Evolutionary conservation across 805 yeast species (phyloP).

Genomic region (Myxozyma vanderwaltii): DNA sequence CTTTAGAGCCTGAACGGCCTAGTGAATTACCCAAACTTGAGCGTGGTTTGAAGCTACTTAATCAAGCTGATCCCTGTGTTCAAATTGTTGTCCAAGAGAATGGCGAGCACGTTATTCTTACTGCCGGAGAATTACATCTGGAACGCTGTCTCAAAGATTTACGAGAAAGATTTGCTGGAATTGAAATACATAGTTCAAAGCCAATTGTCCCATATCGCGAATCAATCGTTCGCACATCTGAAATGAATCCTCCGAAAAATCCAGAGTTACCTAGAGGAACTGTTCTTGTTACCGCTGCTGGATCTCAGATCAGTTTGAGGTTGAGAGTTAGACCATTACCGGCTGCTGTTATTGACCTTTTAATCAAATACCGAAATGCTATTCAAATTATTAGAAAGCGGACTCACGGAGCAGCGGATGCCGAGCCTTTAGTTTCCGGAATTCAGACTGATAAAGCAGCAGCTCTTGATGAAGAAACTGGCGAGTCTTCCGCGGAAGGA

Average conservation of each 20-base stretch:
- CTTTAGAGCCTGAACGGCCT: constrained; percentile 92
- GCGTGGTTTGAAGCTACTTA: constrained; percentile 72
- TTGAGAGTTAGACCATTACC: constrained; percentile 60
- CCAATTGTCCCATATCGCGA: constrained; percentile 96
- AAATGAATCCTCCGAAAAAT: constrained; percentile 54
- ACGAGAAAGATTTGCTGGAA: constrained; percentile 86
- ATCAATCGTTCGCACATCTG: constrained; percentile 60
- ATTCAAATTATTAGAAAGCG: constrained; percentile 18
- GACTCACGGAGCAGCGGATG: constrained; percentile 4
- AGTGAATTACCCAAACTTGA: constrained; percentile 73
- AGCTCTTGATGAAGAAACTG: not conserved
- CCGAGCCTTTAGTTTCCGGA: too few relatives aligned
- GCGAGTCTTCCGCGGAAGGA: constrained; percentile 1
- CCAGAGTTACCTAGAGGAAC: constrained; percentile 54
- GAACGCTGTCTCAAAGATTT: constrained; percentile 93
- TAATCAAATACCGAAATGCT: constrained; percentile 40
- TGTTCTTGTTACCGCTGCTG: constrained; percentile 42
- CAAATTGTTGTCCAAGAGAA: constrained; percentile 81
- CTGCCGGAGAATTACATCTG: constrained; percentile 95
- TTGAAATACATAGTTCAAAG: constrained; percentile 81
- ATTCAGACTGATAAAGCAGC: not conserved
- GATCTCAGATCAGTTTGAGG: constrained; percentile 53
- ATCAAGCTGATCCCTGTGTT: constrained; percentile 93
- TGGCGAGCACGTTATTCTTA: constrained; percentile 91
- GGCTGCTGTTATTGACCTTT: constrained; percentile 50